Base-by-base conservation (phyloP, 2,329 filamentous ascomycete species). In the Coleophoma cylindrospora region DNA sequence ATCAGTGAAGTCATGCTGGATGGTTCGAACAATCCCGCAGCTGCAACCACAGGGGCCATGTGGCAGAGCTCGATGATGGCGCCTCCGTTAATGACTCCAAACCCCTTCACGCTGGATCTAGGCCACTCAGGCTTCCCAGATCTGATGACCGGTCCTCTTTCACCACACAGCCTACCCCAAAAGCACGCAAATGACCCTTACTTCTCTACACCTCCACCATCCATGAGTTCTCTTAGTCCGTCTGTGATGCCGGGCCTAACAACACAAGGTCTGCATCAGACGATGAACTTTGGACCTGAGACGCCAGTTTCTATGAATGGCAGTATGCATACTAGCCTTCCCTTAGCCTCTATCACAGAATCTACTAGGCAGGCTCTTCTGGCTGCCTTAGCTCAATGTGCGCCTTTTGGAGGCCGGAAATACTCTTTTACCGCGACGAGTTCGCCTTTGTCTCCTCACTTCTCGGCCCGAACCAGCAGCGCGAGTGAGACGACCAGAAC, bases 1-100 rank as follows among this genome's bases (percentile, higher is more conserved):
- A 88, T 91, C 67, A 95, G 89, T 69, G 94, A 97, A 66, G 83
- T 91, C 52, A 91, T 96, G 86, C 76, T 94, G 51, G 91, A 96
- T 68, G 89, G 89, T 52, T 82, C 81, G 36, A 86, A 84, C 66
- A 83, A 85, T 57, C 75, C 79, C 38, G 74, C 77, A 36, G 70
- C 76, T 50, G 70, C 75, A 17, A 70, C 74, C 3, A 72, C 73
- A 4, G 73, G 75, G 57, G 77, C 80, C 46, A 82, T 87, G 73
- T 90, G 87, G 84, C 81, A 86, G 61, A 76, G 80, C 46, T 76
- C 82, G 37, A 74, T 90, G 61, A 84, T 89, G 69, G 77, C 80
- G 19, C 86, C 87, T 56, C 80, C 84, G 32, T 77, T 84, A 61
- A 76, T 89, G 66, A 73, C 81, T 40, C 69, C 73, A 5, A 83